Evolutionary conservation across 73 alveolate species (phyloP).

Genomic region (Paramecium sonneborni): DNA sequence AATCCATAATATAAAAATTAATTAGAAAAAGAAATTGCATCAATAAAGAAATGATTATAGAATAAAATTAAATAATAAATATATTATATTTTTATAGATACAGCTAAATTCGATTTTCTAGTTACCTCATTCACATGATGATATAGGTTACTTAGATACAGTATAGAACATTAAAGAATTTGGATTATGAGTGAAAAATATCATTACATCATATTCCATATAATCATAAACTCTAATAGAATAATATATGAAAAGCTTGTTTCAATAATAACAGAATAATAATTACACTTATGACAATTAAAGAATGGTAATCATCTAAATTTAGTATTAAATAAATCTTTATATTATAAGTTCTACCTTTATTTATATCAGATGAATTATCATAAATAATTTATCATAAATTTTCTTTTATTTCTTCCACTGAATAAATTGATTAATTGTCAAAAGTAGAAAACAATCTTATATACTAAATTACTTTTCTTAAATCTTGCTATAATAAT

Average conservation of each 20-base stretch:
- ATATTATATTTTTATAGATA: too few species aligned
- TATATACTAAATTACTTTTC: background rate
- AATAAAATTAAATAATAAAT: too few species aligned
- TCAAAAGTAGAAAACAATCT: background rate
- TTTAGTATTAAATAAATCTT: background rate
- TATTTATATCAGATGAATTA: background rate
- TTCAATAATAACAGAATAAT: too few species aligned
- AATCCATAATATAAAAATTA: background rate
- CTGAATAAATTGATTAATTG: background rate
- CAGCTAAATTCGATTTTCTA: conserved; percentile 65
- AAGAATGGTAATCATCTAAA: background rate
- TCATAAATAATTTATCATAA: background rate
- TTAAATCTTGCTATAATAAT: background rate
- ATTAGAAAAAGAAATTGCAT: background rate
- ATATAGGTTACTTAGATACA: conserved; percentile 95
- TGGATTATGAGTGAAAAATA: conserved; percentile 41
- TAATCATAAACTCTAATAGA: too few species aligned
- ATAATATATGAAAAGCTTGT: too few species aligned
- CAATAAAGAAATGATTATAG: background rate
- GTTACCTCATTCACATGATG: conserved; percentile 94
- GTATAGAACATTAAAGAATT: conserved; percentile 68
- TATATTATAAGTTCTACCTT: background rate
- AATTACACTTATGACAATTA: background rate
- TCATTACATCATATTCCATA: background rate
- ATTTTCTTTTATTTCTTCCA: background rate